A percentile compares a stretch with the other conserved stretches of the same genome.
Evolutionary conservation across 257 asterid genomes (phyloP).

Genomic region (Eustoma russellianum): DNA sequence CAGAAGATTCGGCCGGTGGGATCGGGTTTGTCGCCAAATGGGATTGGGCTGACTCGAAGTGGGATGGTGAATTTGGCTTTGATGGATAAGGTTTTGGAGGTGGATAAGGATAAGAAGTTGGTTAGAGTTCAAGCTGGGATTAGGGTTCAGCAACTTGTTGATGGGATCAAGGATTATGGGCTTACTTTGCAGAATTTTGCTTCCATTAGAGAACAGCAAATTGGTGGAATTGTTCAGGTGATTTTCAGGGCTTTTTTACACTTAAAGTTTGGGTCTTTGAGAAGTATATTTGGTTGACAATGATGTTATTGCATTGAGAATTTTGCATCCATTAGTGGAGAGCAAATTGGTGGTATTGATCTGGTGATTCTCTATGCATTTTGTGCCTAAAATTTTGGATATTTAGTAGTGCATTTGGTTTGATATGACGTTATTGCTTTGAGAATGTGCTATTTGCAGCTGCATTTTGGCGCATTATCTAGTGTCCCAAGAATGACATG

Average conservation of each 20-base stretch:
- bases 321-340: too few relatives aligned
- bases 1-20: conserved; percentile 87
- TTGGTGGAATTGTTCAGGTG: conserved; percentile 98
- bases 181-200: conserved; percentile 92
- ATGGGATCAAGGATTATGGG: conserved; percentile 73
- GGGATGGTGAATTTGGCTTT: conserved; percentile 94
- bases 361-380: too few relatives aligned
- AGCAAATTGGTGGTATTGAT: too few relatives aligned
- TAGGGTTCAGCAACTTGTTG: conserved; percentile 92
- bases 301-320: too few relatives aligned
- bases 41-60: conserved; percentile 70
- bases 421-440: too few relatives aligned
- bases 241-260: neutral
- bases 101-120: conserved; percentile 69
- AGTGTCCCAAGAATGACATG: too few relatives aligned
- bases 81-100: conserved; percentile 91
- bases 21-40: conserved; percentile 87
- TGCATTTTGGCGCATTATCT: too few relatives aligned
- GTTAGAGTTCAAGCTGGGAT: conserved; percentile 92
- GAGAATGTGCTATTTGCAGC: too few relatives aligned
- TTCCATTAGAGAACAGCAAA: conserved; percentile 90
- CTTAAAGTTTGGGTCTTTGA: too few relatives aligned
- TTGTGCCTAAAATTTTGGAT: too few relatives aligned
- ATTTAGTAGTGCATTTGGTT: too few relatives aligned
- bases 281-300: neutral